Conservation (phyloP, 179 eudicot species). For the Spergularia azorica region DNA sequence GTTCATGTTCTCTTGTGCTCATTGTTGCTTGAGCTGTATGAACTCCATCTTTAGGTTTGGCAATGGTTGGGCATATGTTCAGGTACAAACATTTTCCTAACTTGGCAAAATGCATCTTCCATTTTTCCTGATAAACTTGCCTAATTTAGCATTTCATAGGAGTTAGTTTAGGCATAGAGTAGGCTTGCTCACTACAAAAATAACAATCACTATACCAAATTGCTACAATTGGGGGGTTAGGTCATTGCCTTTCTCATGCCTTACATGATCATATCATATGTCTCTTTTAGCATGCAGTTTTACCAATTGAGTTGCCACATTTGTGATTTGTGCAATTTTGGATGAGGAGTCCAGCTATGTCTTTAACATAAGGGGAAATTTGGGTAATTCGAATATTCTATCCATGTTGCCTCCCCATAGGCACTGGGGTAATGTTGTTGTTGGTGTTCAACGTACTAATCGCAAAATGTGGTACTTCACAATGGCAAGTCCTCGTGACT, state of each 20-base stretch:
- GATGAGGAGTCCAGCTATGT: no score
- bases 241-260: constrained; percentile 14
- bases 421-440: no score
- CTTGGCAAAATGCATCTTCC: background rate
- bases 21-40: constrained; percentile 85
- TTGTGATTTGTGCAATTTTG: background rate
- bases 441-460: no score
- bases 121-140: constrained; percentile 9
- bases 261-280: background rate
- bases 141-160: background rate
- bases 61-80: constrained; percentile 98
- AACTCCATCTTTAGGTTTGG: constrained; percentile 74
- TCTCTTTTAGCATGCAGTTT: background rate
- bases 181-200: background rate
- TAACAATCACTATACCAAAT: constrained; percentile 8
- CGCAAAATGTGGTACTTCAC: no score
- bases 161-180: background rate
- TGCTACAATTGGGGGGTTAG: constrained; percentile 10
- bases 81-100: constrained; percentile 42
- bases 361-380: no score
- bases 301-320: background rate
- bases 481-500: no score
- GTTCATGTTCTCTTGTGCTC: constrained; percentile 99
- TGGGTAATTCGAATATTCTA: no score
- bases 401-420: no score